A percentile compares a stretch with the other conserved stretches of the same genome.
Evolutionary conservation across 192 early-diverging fungal species (phyloP).

Genomic region (Martensiomyces pterosporus): DNA sequence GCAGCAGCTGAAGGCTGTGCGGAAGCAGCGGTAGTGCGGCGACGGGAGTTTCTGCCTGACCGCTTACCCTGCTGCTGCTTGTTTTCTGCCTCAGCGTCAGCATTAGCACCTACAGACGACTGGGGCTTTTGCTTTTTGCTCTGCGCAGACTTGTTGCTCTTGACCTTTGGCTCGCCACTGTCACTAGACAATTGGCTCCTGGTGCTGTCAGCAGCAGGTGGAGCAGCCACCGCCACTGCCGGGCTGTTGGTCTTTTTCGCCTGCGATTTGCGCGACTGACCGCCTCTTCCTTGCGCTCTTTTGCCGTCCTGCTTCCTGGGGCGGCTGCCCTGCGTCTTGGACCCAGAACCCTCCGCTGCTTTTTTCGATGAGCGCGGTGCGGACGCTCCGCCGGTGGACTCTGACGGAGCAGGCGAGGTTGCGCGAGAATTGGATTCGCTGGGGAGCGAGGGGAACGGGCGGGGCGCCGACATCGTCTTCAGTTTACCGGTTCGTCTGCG

Average conservation of each 20-base stretch:
- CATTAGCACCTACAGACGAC: constrained; percentile 4
- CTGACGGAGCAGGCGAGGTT: too few relatives aligned
- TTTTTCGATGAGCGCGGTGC: too few relatives aligned
- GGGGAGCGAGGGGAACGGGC: constrained; percentile 30
- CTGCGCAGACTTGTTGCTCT: constrained; percentile 2
- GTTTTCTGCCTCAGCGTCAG: not conserved
- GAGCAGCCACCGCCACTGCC: not conserved
- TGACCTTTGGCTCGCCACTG: constrained; percentile 1
- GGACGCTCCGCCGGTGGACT: too few relatives aligned
- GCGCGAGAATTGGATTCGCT: constrained; percentile 42
- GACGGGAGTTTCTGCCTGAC: not conserved
- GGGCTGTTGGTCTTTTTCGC: not conserved
- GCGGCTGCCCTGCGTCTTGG: not conserved
- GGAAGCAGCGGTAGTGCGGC: too few relatives aligned
- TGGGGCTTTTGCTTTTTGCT: constrained; percentile 1
- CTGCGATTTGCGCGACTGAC: too few relatives aligned
- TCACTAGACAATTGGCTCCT: too few relatives aligned
- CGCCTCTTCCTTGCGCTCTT: not conserved
- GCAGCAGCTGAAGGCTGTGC: too few relatives aligned
- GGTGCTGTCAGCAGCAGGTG: too few relatives aligned
- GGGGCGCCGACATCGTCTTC: constrained; percentile 18
- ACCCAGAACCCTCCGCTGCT: too few relatives aligned
- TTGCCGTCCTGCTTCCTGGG: constrained; percentile 1
- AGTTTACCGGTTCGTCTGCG: too few relatives aligned
- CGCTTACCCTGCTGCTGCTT: not conserved